phyloP scores from a whole-genome alignment of 495 filamentous ascomycete species.

The Copromyces sp. region DNA sequence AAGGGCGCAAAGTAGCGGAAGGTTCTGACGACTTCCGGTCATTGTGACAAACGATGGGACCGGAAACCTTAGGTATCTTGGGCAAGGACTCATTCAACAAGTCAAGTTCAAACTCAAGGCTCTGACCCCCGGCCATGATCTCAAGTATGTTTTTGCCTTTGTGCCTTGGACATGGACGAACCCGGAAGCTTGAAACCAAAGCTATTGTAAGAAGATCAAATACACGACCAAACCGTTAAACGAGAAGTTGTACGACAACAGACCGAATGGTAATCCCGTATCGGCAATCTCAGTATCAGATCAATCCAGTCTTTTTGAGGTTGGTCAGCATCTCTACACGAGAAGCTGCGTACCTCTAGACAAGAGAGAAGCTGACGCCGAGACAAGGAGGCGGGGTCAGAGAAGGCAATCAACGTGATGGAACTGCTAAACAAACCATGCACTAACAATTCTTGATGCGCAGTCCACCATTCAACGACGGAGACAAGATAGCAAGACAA shows the following conservation, averaged over 20 bases:
- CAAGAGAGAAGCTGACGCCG: neutral
- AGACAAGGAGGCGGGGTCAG: neutral
- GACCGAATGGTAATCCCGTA: neutral
- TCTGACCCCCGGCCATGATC: neutral
- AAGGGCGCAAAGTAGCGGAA: neutral
- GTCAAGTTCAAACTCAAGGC: neutral
- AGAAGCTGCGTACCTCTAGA: neutral
- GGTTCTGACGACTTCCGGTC: neutral
- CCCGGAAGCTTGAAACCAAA: neutral
- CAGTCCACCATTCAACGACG: neutral
- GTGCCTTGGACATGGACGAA: neutral
- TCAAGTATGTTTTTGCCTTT: neutral
- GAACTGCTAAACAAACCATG: neutral
- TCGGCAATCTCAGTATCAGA: neutral
- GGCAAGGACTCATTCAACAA: neutral
- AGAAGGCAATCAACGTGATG: neutral
- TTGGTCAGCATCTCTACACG: neutral
- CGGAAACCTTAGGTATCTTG: no score
- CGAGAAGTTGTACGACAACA: neutral
- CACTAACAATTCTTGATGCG: neutral
- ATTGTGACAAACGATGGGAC: neutral
- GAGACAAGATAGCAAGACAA: neutral
- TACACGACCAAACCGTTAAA: neutral
- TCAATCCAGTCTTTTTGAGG: neutral
- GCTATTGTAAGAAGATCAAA: neutral